Evolutionary conservation across 331 rosid species (phyloP).

Genomic region (Cydonia oblonga): DNA sequence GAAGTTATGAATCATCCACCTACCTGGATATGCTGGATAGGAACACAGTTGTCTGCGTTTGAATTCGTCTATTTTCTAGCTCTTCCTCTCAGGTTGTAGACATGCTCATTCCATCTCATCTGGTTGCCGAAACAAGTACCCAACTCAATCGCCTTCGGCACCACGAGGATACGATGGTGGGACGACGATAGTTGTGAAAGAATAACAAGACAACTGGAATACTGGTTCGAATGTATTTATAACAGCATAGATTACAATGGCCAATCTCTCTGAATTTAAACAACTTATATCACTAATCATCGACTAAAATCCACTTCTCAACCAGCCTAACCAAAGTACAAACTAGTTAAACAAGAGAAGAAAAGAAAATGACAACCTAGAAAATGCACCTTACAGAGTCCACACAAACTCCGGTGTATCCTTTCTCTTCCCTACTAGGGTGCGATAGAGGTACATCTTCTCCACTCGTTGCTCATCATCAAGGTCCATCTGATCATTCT

Average conservation of each 20-base stretch:
- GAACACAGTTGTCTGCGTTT: not conserved
- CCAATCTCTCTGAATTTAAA: conserved; percentile 4
- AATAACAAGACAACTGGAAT: not conserved
- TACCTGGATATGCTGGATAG: not conserved
- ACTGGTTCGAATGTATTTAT: conserved; percentile 11
- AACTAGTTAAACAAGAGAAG: conserved; percentile 30
- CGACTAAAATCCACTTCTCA: conserved; percentile 36
- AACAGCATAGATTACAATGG: conserved; percentile 17
- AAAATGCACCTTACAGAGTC: conserved; percentile 55
- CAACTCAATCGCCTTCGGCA: too few relatives aligned
- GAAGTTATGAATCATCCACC: not conserved
- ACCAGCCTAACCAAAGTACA: conserved; percentile 42
- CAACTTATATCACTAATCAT: conserved; percentile 10
- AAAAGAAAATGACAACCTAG: conserved; percentile 11
- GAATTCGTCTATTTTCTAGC: not conserved
- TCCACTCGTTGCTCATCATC: conserved; percentile 54
- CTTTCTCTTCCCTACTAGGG: conserved; percentile 59
- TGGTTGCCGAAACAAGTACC: too few relatives aligned
- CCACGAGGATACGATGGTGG: not conserved
- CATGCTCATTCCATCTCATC: too few relatives aligned
- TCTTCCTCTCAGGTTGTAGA: not conserved
- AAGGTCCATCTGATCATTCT: conserved; percentile 33
- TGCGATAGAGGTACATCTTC: conserved; percentile 82
- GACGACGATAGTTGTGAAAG: not conserved
- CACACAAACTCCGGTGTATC: conserved; percentile 87